A percentile compares a stretch with the other conserved stretches of the same genome.
Conservation (phyloP, 192 early-diverging fungal species). For the Phycomyces nitens region DNA sequence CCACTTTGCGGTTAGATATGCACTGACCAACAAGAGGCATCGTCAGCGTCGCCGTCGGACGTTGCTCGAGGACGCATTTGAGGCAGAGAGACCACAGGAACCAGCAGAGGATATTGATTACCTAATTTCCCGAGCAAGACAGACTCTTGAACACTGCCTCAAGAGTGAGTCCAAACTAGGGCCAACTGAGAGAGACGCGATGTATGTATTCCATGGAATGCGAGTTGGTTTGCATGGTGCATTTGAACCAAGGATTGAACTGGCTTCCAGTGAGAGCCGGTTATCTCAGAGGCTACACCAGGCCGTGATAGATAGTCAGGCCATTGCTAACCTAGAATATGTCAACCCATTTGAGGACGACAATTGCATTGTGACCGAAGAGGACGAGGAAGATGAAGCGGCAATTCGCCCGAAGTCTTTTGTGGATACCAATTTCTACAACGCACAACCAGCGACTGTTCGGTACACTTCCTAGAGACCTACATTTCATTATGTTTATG, state of each 20-base stretch:
- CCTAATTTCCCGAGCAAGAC: conserved; percentile 23
- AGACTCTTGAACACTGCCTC: conserved; percentile 27
- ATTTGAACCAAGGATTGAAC: conserved; percentile 10
- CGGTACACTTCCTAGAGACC: too few species aligned
- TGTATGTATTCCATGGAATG: conserved; percentile 41
- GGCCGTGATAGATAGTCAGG: neutral
- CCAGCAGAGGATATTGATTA: conserved; percentile 5
- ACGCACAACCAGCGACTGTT: too few species aligned
- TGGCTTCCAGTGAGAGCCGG: conserved; percentile 8
- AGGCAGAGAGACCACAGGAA: neutral
- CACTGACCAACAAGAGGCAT: conserved; percentile 8
- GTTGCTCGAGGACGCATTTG: conserved; percentile 13
- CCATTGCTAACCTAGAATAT: neutral
- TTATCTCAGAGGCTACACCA: conserved; percentile 3
- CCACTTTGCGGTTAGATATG: conserved; percentile 26
- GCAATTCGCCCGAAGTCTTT: neutral
- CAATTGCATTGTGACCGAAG: conserved; percentile 24
- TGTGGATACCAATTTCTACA: too few species aligned
- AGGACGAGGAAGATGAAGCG: conserved; percentile 7
- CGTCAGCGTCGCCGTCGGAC: neutral
- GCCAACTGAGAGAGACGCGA: conserved; percentile 31
- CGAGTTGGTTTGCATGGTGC: conserved; percentile 25
- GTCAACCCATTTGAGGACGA: conserved; percentile 35
- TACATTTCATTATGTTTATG: too few species aligned
- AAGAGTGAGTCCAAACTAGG: conserved; percentile 35